phyloP scores from a whole-genome alignment of 2,329 filamentous ascomycete genomes.

The Thielaviopsis musarum region DNA sequence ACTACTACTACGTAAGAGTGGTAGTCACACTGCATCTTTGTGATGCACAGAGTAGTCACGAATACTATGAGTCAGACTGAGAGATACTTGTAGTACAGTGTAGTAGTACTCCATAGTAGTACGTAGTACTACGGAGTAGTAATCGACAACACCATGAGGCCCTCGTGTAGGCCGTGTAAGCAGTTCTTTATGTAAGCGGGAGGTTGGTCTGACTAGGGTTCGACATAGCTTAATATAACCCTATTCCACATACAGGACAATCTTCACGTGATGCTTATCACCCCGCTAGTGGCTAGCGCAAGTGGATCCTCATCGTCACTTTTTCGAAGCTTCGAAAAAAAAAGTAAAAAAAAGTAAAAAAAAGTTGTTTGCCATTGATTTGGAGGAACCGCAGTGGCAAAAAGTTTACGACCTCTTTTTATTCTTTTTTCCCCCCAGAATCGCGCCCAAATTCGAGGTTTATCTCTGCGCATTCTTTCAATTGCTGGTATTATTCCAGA shows the following conservation, averaged over 20 bases:
- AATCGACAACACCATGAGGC: not conserved
- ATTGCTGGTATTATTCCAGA: not conserved
- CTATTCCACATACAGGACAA: not conserved
- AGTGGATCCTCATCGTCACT: slow-evolving; percentile 11
- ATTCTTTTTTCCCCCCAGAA: not conserved
- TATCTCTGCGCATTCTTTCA: not conserved
- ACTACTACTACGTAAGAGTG: not conserved
- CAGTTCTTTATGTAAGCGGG: not conserved
- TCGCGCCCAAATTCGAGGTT: not conserved
- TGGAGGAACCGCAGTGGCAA: not conserved
- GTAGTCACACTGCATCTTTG: not conserved
- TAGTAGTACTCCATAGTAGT: not conserved
- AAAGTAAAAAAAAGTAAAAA: slow-evolving; percentile 2
- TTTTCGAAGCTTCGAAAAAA: slow-evolving; percentile 7
- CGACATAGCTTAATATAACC: not conserved
- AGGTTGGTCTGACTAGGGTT: not conserved
- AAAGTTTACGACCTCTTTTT: not conserved
- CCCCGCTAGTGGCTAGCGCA: slow-evolving; percentile 8
- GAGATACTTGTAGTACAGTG: no score
- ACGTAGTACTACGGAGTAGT: not conserved
- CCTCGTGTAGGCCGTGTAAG: no score
- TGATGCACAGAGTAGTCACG: not conserved
- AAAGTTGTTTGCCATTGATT: not conserved
- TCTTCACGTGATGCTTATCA: slow-evolving; percentile 12
- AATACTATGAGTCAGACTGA: not conserved